Base-by-base conservation (phyloP, 805 yeast species). In the Schizosaccharomyces lindneri region DNA sequence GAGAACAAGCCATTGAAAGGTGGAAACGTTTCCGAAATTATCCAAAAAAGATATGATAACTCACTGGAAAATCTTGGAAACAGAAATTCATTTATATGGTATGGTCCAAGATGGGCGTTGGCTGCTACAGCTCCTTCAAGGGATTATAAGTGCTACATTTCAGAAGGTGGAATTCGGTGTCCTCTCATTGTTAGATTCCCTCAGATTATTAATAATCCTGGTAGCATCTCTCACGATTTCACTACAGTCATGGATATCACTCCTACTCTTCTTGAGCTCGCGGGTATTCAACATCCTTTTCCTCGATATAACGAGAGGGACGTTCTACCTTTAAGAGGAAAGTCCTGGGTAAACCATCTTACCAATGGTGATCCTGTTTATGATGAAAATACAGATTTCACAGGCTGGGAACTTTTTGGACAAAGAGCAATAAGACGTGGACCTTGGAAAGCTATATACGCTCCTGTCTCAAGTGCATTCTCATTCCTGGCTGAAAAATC, bases 131-230 rank as follows among this genome's bases (percentile, higher is more conserved):
- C 82, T 1, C 83, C 82, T 0, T 69, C 75, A 17, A 73, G 74
- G 62, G 76, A 77, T 76, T 78, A 74, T 68, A 80, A 80, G 66
- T 75, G 75, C 73, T 80, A 80, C 78, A 76, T 81, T 2, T 72
- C 79, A 3, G 83, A 81, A 67, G 84, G 83, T 31, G 84, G 83
- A 9, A 77, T 79, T 29, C 74, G 81, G 24, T 79, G 81, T 66
- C 84, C 83, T 0, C 69, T 79, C 63, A 74, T 81, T 61, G 65
- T 79, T 5, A 73, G 73, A n/a, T 63, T 73, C 74, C 51, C 51
- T 46, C 51, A 21, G 4, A 19, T 46, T 3, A 65, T 82, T 81
- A 0, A 68, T 70, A 4, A 61, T 74, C 13, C 60, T 59, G 13
- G 63, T 65, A 32, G 55, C 61, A 55, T 55, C 41, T 55, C 59